phyloP scores from a whole-genome alignment of 495 filamentous ascomycete genomes.

The Trichoderma reesei region DNA sequence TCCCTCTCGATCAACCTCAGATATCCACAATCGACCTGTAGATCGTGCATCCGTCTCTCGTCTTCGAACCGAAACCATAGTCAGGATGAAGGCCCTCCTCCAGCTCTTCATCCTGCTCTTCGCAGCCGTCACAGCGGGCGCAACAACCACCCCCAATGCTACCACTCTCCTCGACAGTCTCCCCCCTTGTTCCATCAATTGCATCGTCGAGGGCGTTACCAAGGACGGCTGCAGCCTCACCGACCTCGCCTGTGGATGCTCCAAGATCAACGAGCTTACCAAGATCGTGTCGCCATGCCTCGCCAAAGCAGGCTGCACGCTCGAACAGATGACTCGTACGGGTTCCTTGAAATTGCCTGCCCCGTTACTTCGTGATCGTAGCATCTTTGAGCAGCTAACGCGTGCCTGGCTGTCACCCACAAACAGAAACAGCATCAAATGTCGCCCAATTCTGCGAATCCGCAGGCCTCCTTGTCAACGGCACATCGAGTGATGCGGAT shows the following conservation, averaged over 20 bases:
- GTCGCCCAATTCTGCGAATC: slow-evolving; percentile 13
- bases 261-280: slow-evolving; percentile 15
- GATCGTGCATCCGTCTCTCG: neutral
- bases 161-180: slow-evolving; percentile 16
- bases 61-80: neutral
- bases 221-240: slow-evolving; percentile 17
- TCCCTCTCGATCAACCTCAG: neutral
- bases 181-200: slow-evolving; percentile 21
- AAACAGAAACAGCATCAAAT: neutral
- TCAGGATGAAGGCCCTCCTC: neutral
- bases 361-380: neutral
- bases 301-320: slow-evolving; percentile 13
- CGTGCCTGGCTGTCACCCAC: neutral
- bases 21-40: too few relatives aligned
- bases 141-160: neutral
- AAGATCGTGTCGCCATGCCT: slow-evolving; percentile 16
- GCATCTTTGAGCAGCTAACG: neutral
- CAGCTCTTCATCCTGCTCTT: slow-evolving; percentile 1
- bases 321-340: slow-evolving; percentile 20
- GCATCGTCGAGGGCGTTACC: slow-evolving; percentile 17
- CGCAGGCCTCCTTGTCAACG: neutral
- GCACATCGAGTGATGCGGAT: neutral
- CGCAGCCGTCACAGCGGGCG: neutral
- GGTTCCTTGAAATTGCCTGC: neutral
- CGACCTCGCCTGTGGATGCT: slow-evolving; percentile 22